Conservation (phyloP, 1,139 yeast species). For the Arxiozyma slooffiae region DNA sequence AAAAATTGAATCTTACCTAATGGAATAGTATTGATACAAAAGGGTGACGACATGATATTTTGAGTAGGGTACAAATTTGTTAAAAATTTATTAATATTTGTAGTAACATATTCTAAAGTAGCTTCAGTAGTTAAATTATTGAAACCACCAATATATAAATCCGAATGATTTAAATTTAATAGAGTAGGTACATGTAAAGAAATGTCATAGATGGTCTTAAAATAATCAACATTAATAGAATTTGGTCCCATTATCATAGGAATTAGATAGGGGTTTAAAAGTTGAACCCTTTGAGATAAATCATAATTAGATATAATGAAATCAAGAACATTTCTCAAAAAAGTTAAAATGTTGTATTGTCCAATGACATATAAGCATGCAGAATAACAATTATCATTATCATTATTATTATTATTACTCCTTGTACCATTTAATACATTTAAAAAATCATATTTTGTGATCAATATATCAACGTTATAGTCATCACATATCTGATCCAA, state of each 20-base stretch:
- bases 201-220: neutral
- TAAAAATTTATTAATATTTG: neutral
- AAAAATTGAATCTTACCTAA: constrained; percentile 20
- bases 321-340: neutral
- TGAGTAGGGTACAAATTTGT: neutral
- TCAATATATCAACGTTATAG: neutral
- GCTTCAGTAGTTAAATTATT: neutral
- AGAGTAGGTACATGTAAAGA: neutral
- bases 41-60: neutral
- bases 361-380: neutral
- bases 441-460: neutral
- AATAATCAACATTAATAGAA: neutral
- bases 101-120: neutral
- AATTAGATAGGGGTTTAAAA: neutral
- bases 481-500: neutral
- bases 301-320: neutral
- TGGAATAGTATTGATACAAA: constrained; percentile 7
- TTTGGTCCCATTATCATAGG: neutral
- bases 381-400: no score
- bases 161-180: neutral
- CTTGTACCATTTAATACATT: neutral
- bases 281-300: neutral
- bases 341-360: neutral
- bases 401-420: no score
- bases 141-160: neutral